These are phyloP conservation scores for Croton laevigatus DNA, from an alignment of 441 rosid genomes.

Conservation along the genomic window DNA sequence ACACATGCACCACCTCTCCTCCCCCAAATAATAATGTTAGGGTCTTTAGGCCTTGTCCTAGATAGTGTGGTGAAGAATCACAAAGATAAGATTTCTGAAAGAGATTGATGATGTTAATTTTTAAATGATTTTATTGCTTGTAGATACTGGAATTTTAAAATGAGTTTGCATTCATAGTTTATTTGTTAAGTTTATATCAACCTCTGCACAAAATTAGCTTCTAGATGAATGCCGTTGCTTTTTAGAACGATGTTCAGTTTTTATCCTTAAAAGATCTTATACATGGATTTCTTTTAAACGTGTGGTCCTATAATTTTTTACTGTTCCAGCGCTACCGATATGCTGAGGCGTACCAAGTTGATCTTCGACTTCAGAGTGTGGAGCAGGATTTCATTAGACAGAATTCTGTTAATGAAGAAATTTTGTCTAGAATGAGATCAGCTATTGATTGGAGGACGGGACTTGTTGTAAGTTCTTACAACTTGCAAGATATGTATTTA, in stretches of 20 bases:
- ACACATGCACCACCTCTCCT: no score
- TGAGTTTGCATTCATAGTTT: neutral
- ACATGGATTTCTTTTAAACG: conserved; percentile 17
- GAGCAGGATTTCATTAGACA: conserved; percentile 58
- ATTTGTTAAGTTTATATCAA: neutral
- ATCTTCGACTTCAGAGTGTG: conserved; percentile 54
- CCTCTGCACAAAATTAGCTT: neutral
- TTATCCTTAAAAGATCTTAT: neutral
- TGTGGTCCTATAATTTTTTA: conserved; percentile 23
- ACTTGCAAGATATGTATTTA: conserved; percentile 16
- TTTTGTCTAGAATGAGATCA: conserved; percentile 51
- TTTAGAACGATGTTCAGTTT: neutral
- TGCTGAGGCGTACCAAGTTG: conserved; percentile 76
- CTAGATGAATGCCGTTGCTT: neutral
- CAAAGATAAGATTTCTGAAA: neutral
- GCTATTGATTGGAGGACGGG: conserved; percentile 62
- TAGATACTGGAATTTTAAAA: neutral
- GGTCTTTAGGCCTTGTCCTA: neutral
- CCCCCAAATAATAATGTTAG: neutral
- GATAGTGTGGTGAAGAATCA: neutral
- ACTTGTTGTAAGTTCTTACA: conserved; percentile 66
- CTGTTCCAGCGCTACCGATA: conserved; percentile 77
- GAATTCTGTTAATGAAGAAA: conserved; percentile 44
- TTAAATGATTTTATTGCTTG: neutral
- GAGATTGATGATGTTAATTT: neutral